These are phyloP conservation scores for Annulohypoxylon maeteangense DNA, from an alignment of 495 filamentous ascomycete genomes.

Conservation along the genomic window DNA sequence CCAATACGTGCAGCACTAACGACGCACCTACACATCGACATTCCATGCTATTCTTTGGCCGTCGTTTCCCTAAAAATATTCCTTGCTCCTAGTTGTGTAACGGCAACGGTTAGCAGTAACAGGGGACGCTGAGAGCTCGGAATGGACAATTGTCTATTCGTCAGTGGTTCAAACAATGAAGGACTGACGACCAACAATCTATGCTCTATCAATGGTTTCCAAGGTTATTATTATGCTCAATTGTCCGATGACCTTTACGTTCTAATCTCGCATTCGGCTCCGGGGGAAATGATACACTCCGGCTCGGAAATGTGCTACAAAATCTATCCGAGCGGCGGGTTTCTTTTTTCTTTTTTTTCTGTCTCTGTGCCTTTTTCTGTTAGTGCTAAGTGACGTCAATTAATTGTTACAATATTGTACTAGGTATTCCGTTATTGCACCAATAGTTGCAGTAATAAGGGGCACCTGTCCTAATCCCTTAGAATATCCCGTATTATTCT, in stretches of 20 bases:
- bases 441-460: conserved; percentile 5
- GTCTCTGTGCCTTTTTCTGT: neutral
- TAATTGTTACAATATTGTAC: neutral
- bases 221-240: neutral
- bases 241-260: neutral
- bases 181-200: conserved; percentile 6
- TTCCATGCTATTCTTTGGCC: conserved; percentile 33
- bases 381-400: conserved; percentile 21
- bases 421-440: neutral
- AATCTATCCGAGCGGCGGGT: conserved; percentile 31
- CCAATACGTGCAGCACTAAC: conserved; percentile 1
- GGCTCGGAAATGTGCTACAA: conserved; percentile 19
- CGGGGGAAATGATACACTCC: conserved; percentile 20
- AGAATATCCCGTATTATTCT: conserved; percentile 8
- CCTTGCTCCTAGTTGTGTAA: conserved; percentile 20
- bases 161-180: neutral
- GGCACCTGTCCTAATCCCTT: neutral
- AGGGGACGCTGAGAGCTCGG: neutral
- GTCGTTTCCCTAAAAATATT: conserved; percentile 16
- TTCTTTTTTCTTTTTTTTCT: neutral
- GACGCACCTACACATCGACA: neutral
- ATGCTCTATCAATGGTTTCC: neutral
- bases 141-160: neutral
- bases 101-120: conserved; percentile 4
- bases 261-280: conserved; percentile 8